A percentile compares a stretch with the other conserved stretches of the same genome.
Evolutionary conservation across 306 rosid species (phyloP).

Genomic region (Benincasa hispida): DNA sequence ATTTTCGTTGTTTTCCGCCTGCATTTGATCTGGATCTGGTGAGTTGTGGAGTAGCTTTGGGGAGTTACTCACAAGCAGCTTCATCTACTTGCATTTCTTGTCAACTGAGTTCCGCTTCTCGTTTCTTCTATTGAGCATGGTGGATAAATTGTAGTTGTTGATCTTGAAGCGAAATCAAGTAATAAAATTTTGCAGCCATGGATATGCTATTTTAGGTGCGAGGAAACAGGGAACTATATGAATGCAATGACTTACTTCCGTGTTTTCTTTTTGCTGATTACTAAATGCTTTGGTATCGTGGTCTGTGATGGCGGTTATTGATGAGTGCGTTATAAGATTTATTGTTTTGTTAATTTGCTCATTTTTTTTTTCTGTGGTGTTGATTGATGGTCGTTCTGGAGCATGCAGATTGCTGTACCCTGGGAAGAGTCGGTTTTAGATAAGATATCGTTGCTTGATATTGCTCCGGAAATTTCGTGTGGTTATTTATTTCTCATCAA

Average conservation of each 20-base stretch:
- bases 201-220: neutral
- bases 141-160: neutral
- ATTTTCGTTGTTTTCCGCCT: neutral
- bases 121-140: neutral
- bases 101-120: neutral
- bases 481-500: neutral
- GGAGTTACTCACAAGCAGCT: neutral
- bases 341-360: neutral
- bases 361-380: neutral
- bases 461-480: neutral
- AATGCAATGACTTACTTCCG: neutral
- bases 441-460: neutral
- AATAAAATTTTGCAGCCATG: neutral
- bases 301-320: neutral
- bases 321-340: neutral
- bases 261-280: neutral
- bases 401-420: neutral
- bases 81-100: neutral
- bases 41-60: neutral
- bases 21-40: conserved; percentile 13
- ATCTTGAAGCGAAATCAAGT: neutral
- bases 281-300: neutral
- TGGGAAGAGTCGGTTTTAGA: neutral
- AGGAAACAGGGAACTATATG: neutral
- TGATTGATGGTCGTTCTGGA: neutral